Evolutionary conservation across 2,329 filamentous ascomycete genomes (phyloP), one percentile per base, ranked within the genome.

Genomic region (Talaromyces amestolkiae): DNA sequence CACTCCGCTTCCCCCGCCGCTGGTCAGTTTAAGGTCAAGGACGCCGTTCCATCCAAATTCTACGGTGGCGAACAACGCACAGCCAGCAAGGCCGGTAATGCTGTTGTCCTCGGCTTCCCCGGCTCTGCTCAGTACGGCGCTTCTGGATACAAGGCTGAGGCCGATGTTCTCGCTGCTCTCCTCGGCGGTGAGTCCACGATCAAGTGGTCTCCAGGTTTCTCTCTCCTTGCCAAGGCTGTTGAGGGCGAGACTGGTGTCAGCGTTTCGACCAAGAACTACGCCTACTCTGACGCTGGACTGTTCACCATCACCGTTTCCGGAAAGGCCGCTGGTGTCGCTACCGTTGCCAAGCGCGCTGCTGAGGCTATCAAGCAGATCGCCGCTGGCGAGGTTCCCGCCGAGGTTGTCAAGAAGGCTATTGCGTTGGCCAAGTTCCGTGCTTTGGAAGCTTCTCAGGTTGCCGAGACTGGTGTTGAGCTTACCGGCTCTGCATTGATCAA

Each of bases 181-280:
- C 90, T 99, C 61, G 95, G 95, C 75, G 95, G 94, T 68, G 83
- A 96, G 80, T 91, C 93, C 63, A 90, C 84, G 80, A 93, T 98
- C 84, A 99, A 98, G 85, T 99, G 94, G 94, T 89, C 92, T 61
- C 83, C 92, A 69, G 95, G 95, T 73, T 98, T 97, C 86, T 94
- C 91, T 66, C 85, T 97, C 68, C 87, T 99, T 67, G 86, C 91
- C 76, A 93, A 97, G 84, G 90, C 89, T 67, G 86, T 88, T 65
- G 84, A 89, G 68, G 84, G 85, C 54, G 83, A 87, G 73, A 84
- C 89, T 43, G 87, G 88, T 70, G 87, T 91, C 69, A 85, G 84
- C 61, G 86, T 92, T 73, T 84, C 86, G 43, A 92, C 94, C 69
- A 86, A 89, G 74, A 94, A 95, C 82, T 83, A 88, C 70, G 86